Base-by-base conservation (phyloP, 2,329 filamentous ascomycete species). In the Metarhizium anisopliae region DNA sequence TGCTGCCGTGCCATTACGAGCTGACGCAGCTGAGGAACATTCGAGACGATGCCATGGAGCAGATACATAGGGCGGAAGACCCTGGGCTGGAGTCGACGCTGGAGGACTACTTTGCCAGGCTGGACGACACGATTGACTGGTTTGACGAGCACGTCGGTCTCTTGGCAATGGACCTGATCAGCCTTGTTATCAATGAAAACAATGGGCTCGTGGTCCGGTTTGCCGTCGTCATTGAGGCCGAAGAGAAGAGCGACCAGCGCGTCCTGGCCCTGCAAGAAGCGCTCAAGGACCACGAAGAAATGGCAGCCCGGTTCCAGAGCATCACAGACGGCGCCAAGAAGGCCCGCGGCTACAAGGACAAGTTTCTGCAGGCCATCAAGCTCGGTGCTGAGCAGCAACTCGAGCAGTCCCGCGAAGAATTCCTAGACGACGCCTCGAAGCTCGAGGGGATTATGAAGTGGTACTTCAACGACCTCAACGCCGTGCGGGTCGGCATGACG, bases 391-490 rank as follows among this genome's bases (percentile, higher is more conserved):
- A 88, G 66, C 81, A 80, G 49, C 87, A 93, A 65, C 90, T 96
- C 63, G 83, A 84, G 13, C 78, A 83, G 57, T 81, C 84, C 45
- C 83, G 85, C 57, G 82, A 87, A 54, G 81, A 85, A 50, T 97
- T 99, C 69, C 74, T 93, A 54, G 87, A 87, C 42, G 90, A 97
- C 66, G 89, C 94, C 0, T 81, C 86, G 52, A 84, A 83, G 64
- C 78, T 99, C 50, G 89, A 95, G 60, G 96, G 96, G 76, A 85
- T 83, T 61, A 83, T 96, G 72, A 89, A 89, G 66, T 99, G 94
- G 94, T 99, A 85, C 72, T 99, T 97, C 76, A 96, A 97, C 74
- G 93, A 99, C 69, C 81, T 99, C 42, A 95, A 95, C 70, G 91
- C 90, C 3, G 93, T 96, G 67, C 91, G 93, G 71, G 81, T 95